Conservation (phyloP, 2,329 filamentous ascomycete genomes). For the Fusarium pseudonygamai region DNA sequence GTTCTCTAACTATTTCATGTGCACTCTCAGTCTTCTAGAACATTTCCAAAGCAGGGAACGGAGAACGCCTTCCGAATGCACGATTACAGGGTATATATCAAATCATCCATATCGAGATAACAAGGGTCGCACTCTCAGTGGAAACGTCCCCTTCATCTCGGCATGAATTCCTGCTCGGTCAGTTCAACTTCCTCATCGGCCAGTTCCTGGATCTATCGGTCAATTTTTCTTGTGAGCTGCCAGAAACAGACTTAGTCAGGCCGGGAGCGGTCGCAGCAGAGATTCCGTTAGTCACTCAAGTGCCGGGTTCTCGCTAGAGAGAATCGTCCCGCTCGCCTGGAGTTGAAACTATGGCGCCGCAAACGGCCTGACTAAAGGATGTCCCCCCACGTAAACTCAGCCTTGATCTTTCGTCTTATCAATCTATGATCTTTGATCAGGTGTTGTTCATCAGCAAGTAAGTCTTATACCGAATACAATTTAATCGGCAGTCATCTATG, state of each 20-base stretch:
- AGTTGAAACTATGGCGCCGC: constrained; percentile 9
- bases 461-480: neutral
- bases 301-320: constrained; percentile 15
- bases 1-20: neutral
- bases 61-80: neutral
- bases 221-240: neutral
- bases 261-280: neutral
- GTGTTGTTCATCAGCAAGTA: neutral
- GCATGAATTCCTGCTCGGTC: constrained; percentile 6
- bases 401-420: constrained; percentile 7
- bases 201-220: neutral
- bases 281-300: neutral
- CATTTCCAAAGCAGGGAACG: constrained; percentile 4
- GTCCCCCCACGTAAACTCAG: neutral
- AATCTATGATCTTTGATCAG: neutral
- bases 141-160: constrained; percentile 25
- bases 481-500: too few species aligned
- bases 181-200: neutral
- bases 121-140: neutral
- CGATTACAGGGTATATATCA: neutral
- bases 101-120: constrained; percentile 11
- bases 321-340: constrained; percentile 5
- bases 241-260: neutral
- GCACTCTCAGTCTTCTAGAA: constrained; percentile 13
- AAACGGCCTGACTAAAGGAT: neutral